Evolutionary conservation across 805 yeast species (phyloP), one percentile per base, ranked within the genome.

Genomic region (Kodamaea kakaduensis): DNA sequence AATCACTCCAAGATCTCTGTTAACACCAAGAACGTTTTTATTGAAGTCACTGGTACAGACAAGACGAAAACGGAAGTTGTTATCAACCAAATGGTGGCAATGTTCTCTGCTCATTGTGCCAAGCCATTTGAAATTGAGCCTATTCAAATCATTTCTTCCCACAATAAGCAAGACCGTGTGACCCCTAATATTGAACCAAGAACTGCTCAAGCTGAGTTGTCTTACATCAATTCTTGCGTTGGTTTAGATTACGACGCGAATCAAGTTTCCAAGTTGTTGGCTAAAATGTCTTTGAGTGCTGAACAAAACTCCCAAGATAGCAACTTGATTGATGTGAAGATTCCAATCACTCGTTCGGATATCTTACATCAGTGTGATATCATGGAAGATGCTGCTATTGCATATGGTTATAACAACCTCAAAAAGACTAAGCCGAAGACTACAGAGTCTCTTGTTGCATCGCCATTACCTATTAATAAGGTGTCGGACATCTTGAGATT

Each of bases 321-420:
- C 6, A 69, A 78, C 44, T 55, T 75, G 25, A 55, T 85, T 33
- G 77, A 78, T 34, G 89, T 88, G 38, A 57, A 64, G 24, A 77
- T 93, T 41, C 99, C 99, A 44, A 81, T 86, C 52, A 93, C 98
- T 24, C 84, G 99, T 70, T 81, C 97, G 8, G 99, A 93, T 63
- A 76, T 93, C 43, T 72, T 93, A 53, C 99, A 93, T 63, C 95
- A 87, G 59, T 90, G 97, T 73, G 99, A 93, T 64, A 81, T 93
- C 47, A 85, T 93, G 95, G 99, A 93, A 64, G 99, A 93, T 61
- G 96, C 90, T 32, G 98, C 96, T 31, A 83, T 93, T 55, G 94
- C 87, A 19, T 93, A 87, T 57, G 99, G 98, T 39, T 93, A 83
- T 72, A 84, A 89, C 66, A 87, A 85, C 58, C 73, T 93, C 54